Percentiles rank a stretch among this genome's conserved stretches.
phyloP scores from a whole-genome alignment of 148 eudicot species.

The Cornus controversa region DNA sequence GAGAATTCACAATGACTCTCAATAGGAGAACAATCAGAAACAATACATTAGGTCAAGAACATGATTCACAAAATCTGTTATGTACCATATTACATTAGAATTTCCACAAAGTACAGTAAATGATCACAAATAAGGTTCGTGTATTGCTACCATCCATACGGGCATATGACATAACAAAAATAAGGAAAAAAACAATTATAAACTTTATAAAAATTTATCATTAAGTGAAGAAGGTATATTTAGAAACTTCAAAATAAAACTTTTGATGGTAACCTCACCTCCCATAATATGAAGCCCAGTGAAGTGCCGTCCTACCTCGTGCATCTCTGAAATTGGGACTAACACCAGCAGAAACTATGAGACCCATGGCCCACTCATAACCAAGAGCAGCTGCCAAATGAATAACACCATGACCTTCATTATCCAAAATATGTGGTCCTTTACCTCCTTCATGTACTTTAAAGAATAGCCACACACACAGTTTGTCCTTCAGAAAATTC shows the following conservation, averaged over 20 bases:
- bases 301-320: slow-evolving; percentile 78
- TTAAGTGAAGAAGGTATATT: not conserved
- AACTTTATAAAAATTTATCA: not conserved
- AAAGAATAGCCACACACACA: slow-evolving; percentile 48
- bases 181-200: not conserved
- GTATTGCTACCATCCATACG: not conserved
- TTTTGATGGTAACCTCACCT: slow-evolving; percentile 33
- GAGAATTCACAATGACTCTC: too few species aligned
- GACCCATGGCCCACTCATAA: slow-evolving; percentile 60
- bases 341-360: slow-evolving; percentile 55
- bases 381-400: slow-evolving; percentile 79
- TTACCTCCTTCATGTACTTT: slow-evolving; percentile 50
- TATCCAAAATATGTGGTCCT: slow-evolving; percentile 50
- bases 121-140: not conserved
- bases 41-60: not conserved
- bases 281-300: slow-evolving; percentile 80
- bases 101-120: not conserved
- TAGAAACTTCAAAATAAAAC: not conserved
- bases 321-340: slow-evolving; percentile 65
- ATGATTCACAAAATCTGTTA: too few species aligned
- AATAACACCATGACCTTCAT: slow-evolving; percentile 61
- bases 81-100: not conserved
- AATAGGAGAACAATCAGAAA: too few species aligned
- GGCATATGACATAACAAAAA: not conserved
- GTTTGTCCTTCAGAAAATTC: slow-evolving; percentile 39